These are phyloP conservation scores for Onygena corvina DNA, from an alignment of 2,329 filamentous ascomycete species.

Conservation along the genomic window DNA sequence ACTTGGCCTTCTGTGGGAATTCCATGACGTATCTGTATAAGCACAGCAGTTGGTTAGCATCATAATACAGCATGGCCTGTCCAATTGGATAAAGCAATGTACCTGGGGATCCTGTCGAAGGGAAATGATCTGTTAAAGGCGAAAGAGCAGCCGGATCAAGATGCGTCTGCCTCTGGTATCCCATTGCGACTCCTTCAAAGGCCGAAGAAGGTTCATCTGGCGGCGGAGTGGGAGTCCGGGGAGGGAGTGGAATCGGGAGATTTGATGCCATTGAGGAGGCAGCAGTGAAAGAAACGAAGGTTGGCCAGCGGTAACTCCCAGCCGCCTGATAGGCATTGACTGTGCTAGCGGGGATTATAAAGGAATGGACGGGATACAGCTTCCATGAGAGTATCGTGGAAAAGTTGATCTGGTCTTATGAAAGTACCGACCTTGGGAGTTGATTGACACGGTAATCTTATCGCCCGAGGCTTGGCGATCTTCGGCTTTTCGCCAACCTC, in stretches of 20 bases:
- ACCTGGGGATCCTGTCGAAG: conserved; percentile 15
- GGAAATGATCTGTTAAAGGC: conserved; percentile 33
- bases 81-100: not conserved
- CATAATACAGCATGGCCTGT: not conserved
- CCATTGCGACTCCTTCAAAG: conserved; percentile 19
- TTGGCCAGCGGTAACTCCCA: no score
- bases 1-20: conserved; percentile 21
- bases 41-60: not conserved
- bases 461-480: conserved; percentile 4
- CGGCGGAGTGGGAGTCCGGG: conserved; percentile 54
- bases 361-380: not conserved
- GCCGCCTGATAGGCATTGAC: not conserved
- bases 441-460: not conserved
- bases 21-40: conserved; percentile 18
- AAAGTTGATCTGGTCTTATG: not conserved
- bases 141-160: conserved; percentile 39
- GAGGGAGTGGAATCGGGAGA: conserved; percentile 48
- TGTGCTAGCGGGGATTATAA: no score
- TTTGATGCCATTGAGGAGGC: conserved; percentile 43
- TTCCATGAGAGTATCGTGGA: not conserved
- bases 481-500: not conserved
- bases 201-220: conserved; percentile 30
- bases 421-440: not conserved
- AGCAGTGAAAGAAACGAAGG: not conserved
- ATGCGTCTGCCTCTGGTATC: conserved; percentile 21